Conservation (phyloP, 768 basidiomycete genomes). For the Cyclocybe aegerita region DNA sequence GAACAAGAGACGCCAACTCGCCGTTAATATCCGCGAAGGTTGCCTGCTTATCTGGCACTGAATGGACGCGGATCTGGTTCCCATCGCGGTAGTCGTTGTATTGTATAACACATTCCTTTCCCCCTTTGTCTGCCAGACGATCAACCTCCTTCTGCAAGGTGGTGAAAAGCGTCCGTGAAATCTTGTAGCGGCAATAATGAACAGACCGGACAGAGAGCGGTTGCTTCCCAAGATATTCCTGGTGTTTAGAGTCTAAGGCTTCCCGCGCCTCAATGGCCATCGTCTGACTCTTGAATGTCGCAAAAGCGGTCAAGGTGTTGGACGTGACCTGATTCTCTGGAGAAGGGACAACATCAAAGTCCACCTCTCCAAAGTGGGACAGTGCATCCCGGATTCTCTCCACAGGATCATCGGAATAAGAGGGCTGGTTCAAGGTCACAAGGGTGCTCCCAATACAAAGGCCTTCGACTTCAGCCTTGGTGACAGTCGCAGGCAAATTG, state of each 20-base stretch:
- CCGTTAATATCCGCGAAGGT: slow-evolving; percentile 35
- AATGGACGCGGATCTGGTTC: slow-evolving; percentile 36
- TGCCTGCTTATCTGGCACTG: slow-evolving; percentile 28
- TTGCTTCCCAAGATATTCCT: slow-evolving; percentile 36
- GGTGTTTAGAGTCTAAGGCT: slow-evolving; percentile 25
- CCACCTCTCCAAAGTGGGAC: slow-evolving; percentile 32
- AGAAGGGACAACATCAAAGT: slow-evolving; percentile 31
- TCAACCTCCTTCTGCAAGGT: slow-evolving; percentile 37
- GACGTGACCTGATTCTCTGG: slow-evolving; percentile 25
- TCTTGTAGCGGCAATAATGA: slow-evolving; percentile 38
- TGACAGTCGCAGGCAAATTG: slow-evolving; percentile 36
- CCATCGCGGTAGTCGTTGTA: slow-evolving; percentile 22
- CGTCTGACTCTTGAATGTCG: slow-evolving; percentile 32
- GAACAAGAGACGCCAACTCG: slow-evolving; percentile 35
- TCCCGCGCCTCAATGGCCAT: slow-evolving; percentile 33
- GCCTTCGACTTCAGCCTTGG: slow-evolving; percentile 29
- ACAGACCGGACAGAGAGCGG: slow-evolving; percentile 36
- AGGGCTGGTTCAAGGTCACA: slow-evolving; percentile 30
- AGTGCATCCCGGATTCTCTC: slow-evolving; percentile 35
- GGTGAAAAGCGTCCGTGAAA: slow-evolving; percentile 31
- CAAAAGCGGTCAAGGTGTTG: slow-evolving; percentile 40
- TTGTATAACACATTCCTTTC: slow-evolving; percentile 32
- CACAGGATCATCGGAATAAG: slow-evolving; percentile 31
- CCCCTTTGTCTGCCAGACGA: slow-evolving; percentile 20
- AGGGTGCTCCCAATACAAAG: slow-evolving; percentile 28